These are phyloP conservation scores for Plasmodium vinckei DNA, from an alignment of 169 alveolate species.

Conservation along the genomic window DNA sequence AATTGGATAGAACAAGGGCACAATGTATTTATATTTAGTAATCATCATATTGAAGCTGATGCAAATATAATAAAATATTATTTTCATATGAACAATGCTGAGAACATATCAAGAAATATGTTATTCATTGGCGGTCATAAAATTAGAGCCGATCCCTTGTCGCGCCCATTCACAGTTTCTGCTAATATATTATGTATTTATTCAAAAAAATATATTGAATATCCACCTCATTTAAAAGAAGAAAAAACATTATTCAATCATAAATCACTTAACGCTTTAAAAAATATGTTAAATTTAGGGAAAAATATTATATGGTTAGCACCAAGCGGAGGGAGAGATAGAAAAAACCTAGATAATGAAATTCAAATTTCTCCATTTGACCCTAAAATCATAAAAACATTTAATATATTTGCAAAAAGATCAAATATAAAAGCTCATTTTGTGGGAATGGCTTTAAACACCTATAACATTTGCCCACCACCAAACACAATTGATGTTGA, in stretches of 20 bases:
- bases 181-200: constrained; percentile 65
- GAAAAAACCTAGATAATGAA: constrained; percentile 42
- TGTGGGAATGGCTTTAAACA: constrained; percentile 70
- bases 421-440: constrained; percentile 70
- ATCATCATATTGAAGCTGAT: constrained; percentile 79
- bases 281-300: constrained; percentile 57
- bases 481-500: constrained; percentile 72
- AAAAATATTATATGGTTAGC: constrained; percentile 73
- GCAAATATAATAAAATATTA: constrained; percentile 71
- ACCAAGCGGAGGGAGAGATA: constrained; percentile 76
- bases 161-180: constrained; percentile 71
- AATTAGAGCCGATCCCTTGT: constrained; percentile 72
- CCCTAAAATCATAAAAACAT: constrained; percentile 69
- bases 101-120: constrained; percentile 64
- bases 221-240: constrained; percentile 72
- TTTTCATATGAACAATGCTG: constrained; percentile 40
- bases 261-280: constrained; percentile 62
- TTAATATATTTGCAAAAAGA: constrained; percentile 70
- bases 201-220: constrained; percentile 74
- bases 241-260: constrained; percentile 68
- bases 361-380: constrained; percentile 69
- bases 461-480: constrained; percentile 75
- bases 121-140: constrained; percentile 77
- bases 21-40: constrained; percentile 58
- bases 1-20: constrained; percentile 70